Percentiles rank a stretch among this genome's conserved stretches.
phyloP scores from a whole-genome alignment of 1,284 basidiomycete genomes.

The Rhodotorula sp. region DNA sequence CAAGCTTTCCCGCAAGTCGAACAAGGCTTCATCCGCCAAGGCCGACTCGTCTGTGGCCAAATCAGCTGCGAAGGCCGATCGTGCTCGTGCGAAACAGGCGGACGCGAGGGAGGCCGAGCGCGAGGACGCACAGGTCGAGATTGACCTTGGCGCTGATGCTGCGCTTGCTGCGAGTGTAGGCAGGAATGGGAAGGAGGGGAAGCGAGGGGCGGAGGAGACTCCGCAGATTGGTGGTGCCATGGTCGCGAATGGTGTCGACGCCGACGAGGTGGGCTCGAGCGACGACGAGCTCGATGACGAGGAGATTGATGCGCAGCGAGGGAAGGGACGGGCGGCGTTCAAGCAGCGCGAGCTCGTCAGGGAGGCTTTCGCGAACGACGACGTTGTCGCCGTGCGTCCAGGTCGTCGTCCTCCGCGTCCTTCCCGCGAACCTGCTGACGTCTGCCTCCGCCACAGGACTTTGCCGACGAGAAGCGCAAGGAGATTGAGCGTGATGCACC shows the following conservation, averaged over 20 bases:
- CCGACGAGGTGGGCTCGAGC: constrained; percentile 18
- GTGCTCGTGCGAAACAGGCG: constrained; percentile 30
- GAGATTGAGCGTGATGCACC: constrained; percentile 83
- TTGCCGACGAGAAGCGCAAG: constrained; percentile 74
- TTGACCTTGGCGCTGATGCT: constrained; percentile 52
- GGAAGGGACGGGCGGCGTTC: constrained; percentile 62
- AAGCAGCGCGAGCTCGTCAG: constrained; percentile 87
- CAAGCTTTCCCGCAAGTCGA: constrained; percentile 60
- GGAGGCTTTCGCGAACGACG: constrained; percentile 92
- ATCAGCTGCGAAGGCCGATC: constrained; percentile 37
- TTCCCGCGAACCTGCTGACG: neutral
- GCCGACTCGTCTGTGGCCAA: constrained; percentile 52
- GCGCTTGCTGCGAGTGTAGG: constrained; percentile 44
- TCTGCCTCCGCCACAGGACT: constrained; percentile 59
- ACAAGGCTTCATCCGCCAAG: constrained; percentile 67
- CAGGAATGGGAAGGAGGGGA: constrained; percentile 49
- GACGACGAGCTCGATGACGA: constrained; percentile 57
- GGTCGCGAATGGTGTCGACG: constrained; percentile 1
- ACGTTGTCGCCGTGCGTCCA: constrained; percentile 73
- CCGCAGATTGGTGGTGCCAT: constrained; percentile 18
- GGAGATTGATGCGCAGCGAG: constrained; percentile 49
- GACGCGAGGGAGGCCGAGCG: constrained; percentile 60
- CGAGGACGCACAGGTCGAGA: constrained; percentile 73
- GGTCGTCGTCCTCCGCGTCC: too few relatives aligned
- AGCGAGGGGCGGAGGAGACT: constrained; percentile 52